These are phyloP conservation scores for Wickerhamiella spandovensis DNA, from an alignment of 805 yeast genomes.

Conservation along the genomic window DNA sequence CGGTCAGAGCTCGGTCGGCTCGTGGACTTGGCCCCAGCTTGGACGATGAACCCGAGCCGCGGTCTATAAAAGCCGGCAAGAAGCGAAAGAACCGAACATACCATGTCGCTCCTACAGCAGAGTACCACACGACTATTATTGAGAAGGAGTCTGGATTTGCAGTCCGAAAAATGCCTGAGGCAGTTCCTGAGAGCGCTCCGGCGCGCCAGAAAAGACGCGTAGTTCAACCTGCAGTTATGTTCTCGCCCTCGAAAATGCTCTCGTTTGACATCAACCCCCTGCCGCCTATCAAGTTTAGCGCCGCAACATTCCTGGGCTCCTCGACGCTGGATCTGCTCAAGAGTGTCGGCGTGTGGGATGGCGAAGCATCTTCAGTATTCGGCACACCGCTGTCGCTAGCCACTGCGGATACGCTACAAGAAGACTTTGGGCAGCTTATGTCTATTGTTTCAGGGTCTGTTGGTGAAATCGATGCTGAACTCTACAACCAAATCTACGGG, in stretches of 20 bases:
- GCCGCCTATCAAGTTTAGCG: neutral
- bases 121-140: slow-evolving; percentile 3
- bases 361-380: neutral
- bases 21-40: neutral
- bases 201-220: neutral
- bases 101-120: neutral
- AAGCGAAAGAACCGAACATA: neutral
- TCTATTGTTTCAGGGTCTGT: neutral
- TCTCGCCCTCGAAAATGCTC: neutral
- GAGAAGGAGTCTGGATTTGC: slow-evolving; percentile 1
- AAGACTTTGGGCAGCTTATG: slow-evolving; percentile 5
- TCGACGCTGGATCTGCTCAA: slow-evolving; percentile 5
- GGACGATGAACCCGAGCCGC: neutral
- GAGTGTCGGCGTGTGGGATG: slow-evolving; percentile 6
- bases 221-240: neutral
- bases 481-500: slow-evolving; percentile 9
- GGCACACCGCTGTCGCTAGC: slow-evolving; percentile 2
- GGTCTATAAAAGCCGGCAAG: neutral
- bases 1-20: too few relatives aligned
- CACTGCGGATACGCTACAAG: neutral
- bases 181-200: neutral
- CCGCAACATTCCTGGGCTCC: slow-evolving; percentile 10
- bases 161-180: neutral
- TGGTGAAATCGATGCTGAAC: slow-evolving; percentile 1
- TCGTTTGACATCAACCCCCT: neutral